Base-by-base conservation (phyloP, 768 basidiomycete species). In the Myochromella boudieri region DNA sequence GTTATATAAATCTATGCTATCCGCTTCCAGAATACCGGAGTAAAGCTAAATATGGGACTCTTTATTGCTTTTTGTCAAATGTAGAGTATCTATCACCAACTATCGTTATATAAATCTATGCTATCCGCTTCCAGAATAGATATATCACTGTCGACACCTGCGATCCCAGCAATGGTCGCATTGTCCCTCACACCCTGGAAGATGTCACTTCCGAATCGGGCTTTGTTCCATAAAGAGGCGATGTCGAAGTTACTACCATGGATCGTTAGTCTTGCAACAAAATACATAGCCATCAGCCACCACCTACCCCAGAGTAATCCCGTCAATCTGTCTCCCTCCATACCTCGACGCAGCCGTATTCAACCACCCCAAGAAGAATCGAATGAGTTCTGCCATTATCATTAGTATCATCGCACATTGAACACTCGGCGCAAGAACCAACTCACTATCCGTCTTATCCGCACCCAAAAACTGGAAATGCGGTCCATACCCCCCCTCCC, bases 351-450 rank as follows among this genome's bases (percentile, higher is more conserved):
- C 71, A 2, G 68, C 70, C 3, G 59, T 61, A 41, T 74, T 70
- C 3, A 74, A 53, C 72, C 70, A 74, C 8, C 65, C 69, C 22
- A 65, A 55, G 38, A 69, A 67, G 57, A 63, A 67, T 6, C 66
- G 60, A 11, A 68, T 57, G 26, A 47, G 57, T 11, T 14, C 50
- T 46, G 14, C 14, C 6, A 2, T 6, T 38, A 10, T 22, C 10
- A n/a, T 14, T 15, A 8, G 6, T 12, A 33, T n/a, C 15, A 10
- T n/a, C 5, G 27, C 6, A 27, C 2, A 31, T 9, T n/a, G n/a
- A n/a, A n/a, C n/a, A n/a, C n/a, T n/a, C n/a, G n/a, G n/a, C n/a
- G n/a, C n/a, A n/a, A n/a, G n/a, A n/a, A n/a, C n/a, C n/a, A 40
- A 47, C 56, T 26, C 34, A 66, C 68, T 60, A 20, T 59, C 56